A percentile compares a stretch with the other conserved stretches of the same genome.
phyloP scores from a whole-genome alignment of 257 asterid species.

The Plantago elongata region DNA sequence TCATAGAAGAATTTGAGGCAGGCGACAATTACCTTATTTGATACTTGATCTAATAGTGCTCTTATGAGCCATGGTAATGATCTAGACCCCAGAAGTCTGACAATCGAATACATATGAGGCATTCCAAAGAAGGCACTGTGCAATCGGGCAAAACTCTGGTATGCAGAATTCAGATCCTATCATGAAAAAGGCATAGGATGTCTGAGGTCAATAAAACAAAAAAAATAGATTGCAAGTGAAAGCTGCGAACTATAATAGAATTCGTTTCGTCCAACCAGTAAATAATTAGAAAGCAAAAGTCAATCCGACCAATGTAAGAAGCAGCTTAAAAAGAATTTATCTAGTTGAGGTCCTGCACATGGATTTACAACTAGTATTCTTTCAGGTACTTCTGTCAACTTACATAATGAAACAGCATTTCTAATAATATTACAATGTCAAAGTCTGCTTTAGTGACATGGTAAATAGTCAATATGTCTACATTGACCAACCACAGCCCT shows the following conservation, averaged over 20 bases:
- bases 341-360: no score
- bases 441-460: neutral
- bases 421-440: neutral
- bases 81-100: conserved; percentile 86
- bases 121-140: conserved; percentile 92
- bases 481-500: neutral
- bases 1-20: conserved; percentile 9
- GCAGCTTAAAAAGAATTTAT: neutral
- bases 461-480: neutral
- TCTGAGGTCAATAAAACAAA: neutral
- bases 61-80: conserved; percentile 98
- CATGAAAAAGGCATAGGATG: conserved; percentile 17
- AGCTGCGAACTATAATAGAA: neutral
- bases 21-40: conserved; percentile 68
- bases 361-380: neutral
- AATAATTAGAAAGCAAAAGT: conserved; percentile 7
- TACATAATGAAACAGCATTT: neutral
- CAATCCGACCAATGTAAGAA: neutral
- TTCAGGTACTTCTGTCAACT: neutral
- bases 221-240: conserved; percentile 11
- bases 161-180: conserved; percentile 91
- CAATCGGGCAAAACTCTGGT: conserved; percentile 87
- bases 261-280: conserved; percentile 10
- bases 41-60: conserved; percentile 83
- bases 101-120: conserved; percentile 88